Percentiles rank a stretch among this genome's conserved stretches.
phyloP scores from a whole-genome alignment of 169 alveolate species.

The Babesia gibsoni region DNA sequence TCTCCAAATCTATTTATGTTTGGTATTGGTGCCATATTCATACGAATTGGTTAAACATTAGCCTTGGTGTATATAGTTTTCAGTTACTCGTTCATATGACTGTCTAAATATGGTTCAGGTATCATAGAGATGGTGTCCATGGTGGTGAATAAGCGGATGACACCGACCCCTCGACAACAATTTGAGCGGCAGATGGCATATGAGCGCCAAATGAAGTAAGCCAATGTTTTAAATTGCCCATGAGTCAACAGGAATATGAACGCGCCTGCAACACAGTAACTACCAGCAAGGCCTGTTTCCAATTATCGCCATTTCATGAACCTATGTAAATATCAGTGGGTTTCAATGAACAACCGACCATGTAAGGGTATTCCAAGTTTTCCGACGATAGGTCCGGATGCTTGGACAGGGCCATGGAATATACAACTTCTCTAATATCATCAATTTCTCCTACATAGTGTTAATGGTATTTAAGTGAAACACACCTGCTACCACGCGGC shows the following conservation, averaged over 20 bases:
- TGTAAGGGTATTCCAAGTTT: slow-evolving; percentile 71
- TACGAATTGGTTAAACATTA: not conserved
- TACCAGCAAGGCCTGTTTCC: slow-evolving; percentile 81
- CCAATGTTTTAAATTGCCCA: not conserved
- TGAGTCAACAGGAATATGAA: not conserved
- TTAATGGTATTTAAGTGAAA: not conserved
- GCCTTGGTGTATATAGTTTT: not conserved
- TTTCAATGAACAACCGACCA: slow-evolving; percentile 10
- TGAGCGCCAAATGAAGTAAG: slow-evolving; percentile 64
- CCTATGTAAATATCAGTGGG: slow-evolving; percentile 6
- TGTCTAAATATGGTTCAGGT: slow-evolving; percentile 22
- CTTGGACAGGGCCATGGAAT: slow-evolving; percentile 82
- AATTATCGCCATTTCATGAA: slow-evolving; percentile 78
- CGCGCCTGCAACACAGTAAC: slow-evolving; percentile 5
- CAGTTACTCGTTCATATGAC: not conserved
- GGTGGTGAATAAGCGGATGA: slow-evolving; percentile 74
- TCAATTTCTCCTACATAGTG: slow-evolving; percentile 74
- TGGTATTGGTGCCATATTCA: not conserved
- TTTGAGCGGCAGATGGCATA: slow-evolving; percentile 79
- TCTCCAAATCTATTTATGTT: not conserved
- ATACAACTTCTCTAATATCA: slow-evolving; percentile 85
- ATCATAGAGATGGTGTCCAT: slow-evolving; percentile 86
- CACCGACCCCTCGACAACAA: slow-evolving; percentile 86
- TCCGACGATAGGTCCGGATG: slow-evolving; percentile 79
- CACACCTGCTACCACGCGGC: slow-evolving; percentile 75